Evolutionary conservation across 306 rosid genomes (phyloP), one percentile per base, ranked within the genome.

Genomic region (Elaeagnus macrophylla): DNA sequence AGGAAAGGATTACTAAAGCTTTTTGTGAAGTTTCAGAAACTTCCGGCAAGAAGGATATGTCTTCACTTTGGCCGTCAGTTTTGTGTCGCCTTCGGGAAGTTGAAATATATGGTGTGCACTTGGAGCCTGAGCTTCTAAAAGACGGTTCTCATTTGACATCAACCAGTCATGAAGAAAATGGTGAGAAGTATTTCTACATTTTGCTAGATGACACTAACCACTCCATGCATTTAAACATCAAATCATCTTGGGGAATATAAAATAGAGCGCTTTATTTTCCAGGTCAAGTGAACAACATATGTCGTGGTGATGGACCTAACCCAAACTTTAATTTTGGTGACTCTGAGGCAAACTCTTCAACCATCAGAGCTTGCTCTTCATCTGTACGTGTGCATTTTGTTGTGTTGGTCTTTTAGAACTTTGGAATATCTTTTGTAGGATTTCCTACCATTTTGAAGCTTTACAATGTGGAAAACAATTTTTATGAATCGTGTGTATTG

Each of bases 51-150:
- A 80, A 83, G 83, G 85, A 86, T 20, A 53, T 67, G 56, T 78
- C 84, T 56, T 76, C 75, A 50, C 56, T 84, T 61, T 90, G 97
- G 95, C 91, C 89, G 1, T 79, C 94, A 40, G 83, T 86, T 72
- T 74, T 90, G 44, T 83, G 97, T 65, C 73, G 45, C 69, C 91
- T 86, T 66, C 79, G 80, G 44, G 95, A 80, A 77, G 83, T 65
- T 58, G 79, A 76, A 61, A 77, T 90, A 74, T 83, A 86, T 65
- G 84, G 84, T 61, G 59, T 68, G 46, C 80, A 51, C 69, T 71
- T 67, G 50, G 67, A 64, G 32, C 54, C 81, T 70, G 73, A 55
- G 60, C 56, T 51, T 63, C 51, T 39, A 50, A 64, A 58, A 68
- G 67, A 57, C 65, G 52, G 51, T 66, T 37, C 5, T 54, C 51